Evolutionary conservation across 2,329 filamentous ascomycete genomes (phyloP).

Genomic region (Bipolaris victoriae): DNA sequence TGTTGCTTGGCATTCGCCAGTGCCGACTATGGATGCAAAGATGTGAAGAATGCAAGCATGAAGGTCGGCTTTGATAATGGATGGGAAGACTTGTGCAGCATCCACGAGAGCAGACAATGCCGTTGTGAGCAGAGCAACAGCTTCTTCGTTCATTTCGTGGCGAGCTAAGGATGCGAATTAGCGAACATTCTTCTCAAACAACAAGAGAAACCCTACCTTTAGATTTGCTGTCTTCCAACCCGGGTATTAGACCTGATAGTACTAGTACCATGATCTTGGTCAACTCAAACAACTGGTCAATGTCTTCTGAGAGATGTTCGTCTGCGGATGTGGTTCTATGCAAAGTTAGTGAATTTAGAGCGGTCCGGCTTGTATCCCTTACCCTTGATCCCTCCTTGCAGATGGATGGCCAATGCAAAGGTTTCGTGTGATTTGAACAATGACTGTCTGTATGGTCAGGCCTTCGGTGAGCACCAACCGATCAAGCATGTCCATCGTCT

Average conservation of each 20-base stretch:
- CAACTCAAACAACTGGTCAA: conserved; percentile 96
- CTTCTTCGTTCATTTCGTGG: conserved; percentile 85
- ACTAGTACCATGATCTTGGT: conserved; percentile 96
- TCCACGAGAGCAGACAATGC: conserved; percentile 89
- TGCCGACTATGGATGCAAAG: conserved; percentile 89
- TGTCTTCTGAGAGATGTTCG: conserved; percentile 88
- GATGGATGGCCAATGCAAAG: conserved; percentile 91
- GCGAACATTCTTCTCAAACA: not conserved
- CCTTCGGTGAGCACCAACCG: conserved; percentile 90
- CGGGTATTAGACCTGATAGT: conserved; percentile 84
- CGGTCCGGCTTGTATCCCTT: conserved; percentile 38
- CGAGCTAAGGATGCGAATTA: conserved; percentile 60
- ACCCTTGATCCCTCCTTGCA: conserved; percentile 70
- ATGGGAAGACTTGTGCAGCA: conserved; percentile 92
- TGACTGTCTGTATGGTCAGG: conserved; percentile 84
- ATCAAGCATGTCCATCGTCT: conserved; percentile 95
- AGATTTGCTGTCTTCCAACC: conserved; percentile 66
- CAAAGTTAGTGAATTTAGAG: conserved; percentile 9
- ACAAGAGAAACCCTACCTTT: conserved; percentile 29
- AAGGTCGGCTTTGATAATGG: conserved; percentile 94
- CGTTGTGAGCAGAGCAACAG: conserved; percentile 77
- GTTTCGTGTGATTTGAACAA: conserved; percentile 91
- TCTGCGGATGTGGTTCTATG: conserved; percentile 56
- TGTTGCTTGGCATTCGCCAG: conserved; percentile 81
- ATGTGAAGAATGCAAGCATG: conserved; percentile 97